phyloP scores from a whole-genome alignment of 768 basidiomycete genomes.

The Pulveroboletus sp. region DNA sequence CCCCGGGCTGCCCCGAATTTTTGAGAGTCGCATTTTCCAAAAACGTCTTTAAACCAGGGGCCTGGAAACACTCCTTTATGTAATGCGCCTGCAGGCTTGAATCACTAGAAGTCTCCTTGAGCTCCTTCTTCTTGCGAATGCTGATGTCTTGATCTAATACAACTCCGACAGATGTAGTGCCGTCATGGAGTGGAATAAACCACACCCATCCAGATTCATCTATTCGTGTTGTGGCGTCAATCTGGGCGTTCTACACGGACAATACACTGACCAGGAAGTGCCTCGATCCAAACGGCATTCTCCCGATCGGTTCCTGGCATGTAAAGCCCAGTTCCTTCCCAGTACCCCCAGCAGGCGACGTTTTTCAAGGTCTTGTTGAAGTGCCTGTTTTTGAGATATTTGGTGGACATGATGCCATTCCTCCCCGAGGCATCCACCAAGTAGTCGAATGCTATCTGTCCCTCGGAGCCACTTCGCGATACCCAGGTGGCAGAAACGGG shows the following conservation, averaged over 20 bases:
- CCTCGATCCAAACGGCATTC: constrained; percentile 36
- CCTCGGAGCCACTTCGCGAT: not conserved
- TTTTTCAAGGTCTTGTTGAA: constrained; percentile 33
- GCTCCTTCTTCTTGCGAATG: constrained; percentile 20
- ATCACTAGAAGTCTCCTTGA: not conserved
- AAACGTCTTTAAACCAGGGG: not conserved
- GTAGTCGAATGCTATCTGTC: constrained; percentile 3
- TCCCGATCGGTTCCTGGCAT: constrained; percentile 29
- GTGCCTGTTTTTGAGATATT: constrained; percentile 33
- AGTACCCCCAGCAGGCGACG: constrained; percentile 36
- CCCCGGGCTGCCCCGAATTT: not conserved
- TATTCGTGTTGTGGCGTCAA: not conserved
- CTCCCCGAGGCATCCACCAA: constrained; percentile 7
- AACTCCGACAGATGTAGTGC: no score
- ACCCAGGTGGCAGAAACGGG: not conserved
- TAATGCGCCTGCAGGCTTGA: not conserved
- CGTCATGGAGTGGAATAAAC: no score
- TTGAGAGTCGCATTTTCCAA: constrained; percentile 5
- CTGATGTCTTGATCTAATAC: constrained; percentile 36
- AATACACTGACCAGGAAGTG: constrained; percentile 13
- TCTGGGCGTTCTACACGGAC: not conserved
- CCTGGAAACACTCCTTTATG: not conserved
- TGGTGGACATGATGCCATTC: constrained; percentile 15
- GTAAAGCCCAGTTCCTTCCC: constrained; percentile 30
- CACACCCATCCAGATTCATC: no score